phyloP scores from a whole-genome alignment of 164 flowering plant species.

The Aristolochia californica region DNA sequence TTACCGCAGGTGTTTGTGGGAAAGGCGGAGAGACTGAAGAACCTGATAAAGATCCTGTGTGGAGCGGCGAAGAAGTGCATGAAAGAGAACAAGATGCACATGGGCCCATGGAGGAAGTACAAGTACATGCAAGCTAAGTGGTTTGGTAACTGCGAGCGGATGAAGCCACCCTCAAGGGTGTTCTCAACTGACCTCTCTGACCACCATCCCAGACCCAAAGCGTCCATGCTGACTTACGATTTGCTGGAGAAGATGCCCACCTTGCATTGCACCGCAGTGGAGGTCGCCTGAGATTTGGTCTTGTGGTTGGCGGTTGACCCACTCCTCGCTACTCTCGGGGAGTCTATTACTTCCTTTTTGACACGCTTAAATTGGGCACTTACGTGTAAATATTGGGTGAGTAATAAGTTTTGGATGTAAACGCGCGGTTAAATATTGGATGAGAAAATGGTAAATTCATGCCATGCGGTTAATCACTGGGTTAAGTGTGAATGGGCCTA shows the following conservation, averaged over 20 bases:
- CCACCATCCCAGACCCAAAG: conserved; percentile 21
- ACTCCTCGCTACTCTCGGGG: too few relatives aligned
- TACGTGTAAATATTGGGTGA: not conserved
- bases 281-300: conserved; percentile 26
- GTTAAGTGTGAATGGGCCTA: too few relatives aligned
- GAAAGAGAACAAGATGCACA: conserved; percentile 87
- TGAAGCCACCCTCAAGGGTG: not conserved
- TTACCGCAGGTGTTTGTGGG: conserved; percentile 82
- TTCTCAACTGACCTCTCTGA: conserved; percentile 2
- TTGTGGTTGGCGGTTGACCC: too few relatives aligned
- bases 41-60: conserved; percentile 52
- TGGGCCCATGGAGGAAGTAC: conserved; percentile 90
- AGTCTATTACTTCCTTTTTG: not conserved
- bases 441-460: too few relatives aligned
- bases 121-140: conserved; percentile 89
- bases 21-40: conserved; percentile 44
- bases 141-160: conserved; percentile 38
- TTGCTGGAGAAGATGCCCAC: conserved; percentile 27
- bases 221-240: conserved; percentile 46
- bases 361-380: not conserved
- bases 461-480: too few relatives aligned
- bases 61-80: conserved; percentile 70
- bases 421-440: too few relatives aligned
- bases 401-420: not conserved
- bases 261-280: conserved; percentile 29